Conservation (phyloP, 768 basidiomycete species). For the Flagelloscypha sp. region DNA sequence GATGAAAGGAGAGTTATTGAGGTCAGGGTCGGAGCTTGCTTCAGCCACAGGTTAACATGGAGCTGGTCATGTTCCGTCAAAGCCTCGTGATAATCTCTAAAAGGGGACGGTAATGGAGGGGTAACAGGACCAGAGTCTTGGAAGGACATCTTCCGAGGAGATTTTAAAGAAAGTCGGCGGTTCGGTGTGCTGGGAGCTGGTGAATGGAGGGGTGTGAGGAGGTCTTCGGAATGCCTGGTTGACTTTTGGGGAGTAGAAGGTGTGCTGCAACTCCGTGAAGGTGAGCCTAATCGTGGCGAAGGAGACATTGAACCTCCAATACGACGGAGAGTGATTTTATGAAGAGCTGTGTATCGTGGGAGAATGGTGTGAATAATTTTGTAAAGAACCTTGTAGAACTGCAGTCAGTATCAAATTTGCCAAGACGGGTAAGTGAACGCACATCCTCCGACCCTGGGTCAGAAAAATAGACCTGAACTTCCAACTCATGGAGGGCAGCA, state of each 20-base stretch:
- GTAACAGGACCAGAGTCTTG: neutral
- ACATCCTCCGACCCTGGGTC: constrained; percentile 27
- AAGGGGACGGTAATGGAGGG: neutral
- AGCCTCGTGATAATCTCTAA: constrained; percentile 1
- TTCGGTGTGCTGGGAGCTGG: too few relatives aligned
- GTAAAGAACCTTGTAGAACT: constrained; percentile 24
- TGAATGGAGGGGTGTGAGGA: too few relatives aligned
- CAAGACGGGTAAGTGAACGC: too few relatives aligned
- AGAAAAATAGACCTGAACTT: constrained; percentile 21
- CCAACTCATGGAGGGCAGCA: constrained; percentile 18
- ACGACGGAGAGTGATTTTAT: constrained; percentile 21
- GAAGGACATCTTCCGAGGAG: neutral
- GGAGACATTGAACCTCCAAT: too few relatives aligned
- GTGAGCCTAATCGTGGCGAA: too few relatives aligned
- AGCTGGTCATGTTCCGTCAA: constrained; percentile 11
- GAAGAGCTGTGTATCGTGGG: constrained; percentile 30
- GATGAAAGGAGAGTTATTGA: too few relatives aligned
- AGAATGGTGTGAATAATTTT: constrained; percentile 31
- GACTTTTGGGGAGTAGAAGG: too few relatives aligned
- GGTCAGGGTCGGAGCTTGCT: constrained; percentile 21
- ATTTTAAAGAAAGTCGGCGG: too few relatives aligned
- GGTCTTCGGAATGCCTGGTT: too few relatives aligned
- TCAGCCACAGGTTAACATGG: constrained; percentile 17
- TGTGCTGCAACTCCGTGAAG: too few relatives aligned
- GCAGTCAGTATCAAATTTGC: too few relatives aligned